These are phyloP conservation scores for Metrosideros polymorpha DNA, from an alignment of 441 rosid species.

Conservation along the genomic window DNA sequence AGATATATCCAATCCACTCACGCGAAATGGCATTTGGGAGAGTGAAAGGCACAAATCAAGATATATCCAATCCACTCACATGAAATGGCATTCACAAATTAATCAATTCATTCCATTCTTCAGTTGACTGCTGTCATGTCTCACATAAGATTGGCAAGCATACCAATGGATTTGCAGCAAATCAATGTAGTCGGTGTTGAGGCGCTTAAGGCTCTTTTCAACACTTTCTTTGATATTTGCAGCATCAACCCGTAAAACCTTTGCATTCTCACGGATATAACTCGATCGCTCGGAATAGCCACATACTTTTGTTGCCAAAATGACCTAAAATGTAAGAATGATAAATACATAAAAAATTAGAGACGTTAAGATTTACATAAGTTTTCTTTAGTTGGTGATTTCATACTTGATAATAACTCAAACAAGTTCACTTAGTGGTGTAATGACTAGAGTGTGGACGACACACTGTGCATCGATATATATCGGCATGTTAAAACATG, in stretches of 20 bases:
- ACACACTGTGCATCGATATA: not conserved
- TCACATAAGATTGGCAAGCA: not conserved
- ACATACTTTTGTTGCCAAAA: slow-evolving; percentile 83
- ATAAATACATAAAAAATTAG: not conserved
- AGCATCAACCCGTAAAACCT: slow-evolving; percentile 65
- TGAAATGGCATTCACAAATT: not conserved
- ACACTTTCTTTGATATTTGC: slow-evolving; percentile 89
- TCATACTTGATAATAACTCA: not conserved
- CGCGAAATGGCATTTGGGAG: not conserved
- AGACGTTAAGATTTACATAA: not conserved
- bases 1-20: not conserved
- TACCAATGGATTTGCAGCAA: slow-evolving; percentile 95
- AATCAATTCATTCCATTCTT: not conserved
- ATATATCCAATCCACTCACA: not conserved
- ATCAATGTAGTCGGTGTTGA: slow-evolving; percentile 84
- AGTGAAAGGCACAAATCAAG: not conserved
- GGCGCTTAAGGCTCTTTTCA: slow-evolving; percentile 91
- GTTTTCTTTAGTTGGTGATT: not conserved
- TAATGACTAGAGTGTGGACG: not conserved
- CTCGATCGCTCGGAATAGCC: slow-evolving; percentile 63
- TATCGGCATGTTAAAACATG: not conserved
- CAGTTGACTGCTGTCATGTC: not conserved
- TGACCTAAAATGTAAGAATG: slow-evolving; percentile 31
- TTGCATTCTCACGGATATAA: slow-evolving; percentile 49
- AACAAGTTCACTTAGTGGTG: not conserved